Conservation (phyloP, 768 basidiomycete genomes). For the Trametes meyenii region DNA sequence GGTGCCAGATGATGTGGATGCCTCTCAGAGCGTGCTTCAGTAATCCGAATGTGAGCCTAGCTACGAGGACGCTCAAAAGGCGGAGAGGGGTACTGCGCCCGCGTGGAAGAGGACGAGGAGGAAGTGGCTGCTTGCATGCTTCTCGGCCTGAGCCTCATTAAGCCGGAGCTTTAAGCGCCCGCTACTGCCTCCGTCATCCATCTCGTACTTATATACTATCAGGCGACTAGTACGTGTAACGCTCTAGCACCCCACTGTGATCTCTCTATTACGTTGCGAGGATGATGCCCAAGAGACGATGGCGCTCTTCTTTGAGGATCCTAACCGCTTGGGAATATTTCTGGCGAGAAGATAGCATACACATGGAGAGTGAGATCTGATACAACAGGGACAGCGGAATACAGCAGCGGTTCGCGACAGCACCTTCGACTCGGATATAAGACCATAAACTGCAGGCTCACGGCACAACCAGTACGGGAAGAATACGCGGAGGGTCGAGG, state of each 20-base stretch:
- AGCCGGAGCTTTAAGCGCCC: not conserved
- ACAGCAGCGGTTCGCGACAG: constrained; percentile 15
- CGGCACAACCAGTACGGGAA: not conserved
- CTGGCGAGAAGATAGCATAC: not conserved
- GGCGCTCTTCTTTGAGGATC: too few species aligned
- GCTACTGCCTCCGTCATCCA: constrained; percentile 7
- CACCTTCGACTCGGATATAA: constrained; percentile 1
- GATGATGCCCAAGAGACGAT: too few species aligned
- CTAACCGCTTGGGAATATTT: too few species aligned
- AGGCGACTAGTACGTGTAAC: too few species aligned
- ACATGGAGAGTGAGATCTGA: not conserved
- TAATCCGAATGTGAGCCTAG: not conserved
- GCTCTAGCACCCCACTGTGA: not conserved
- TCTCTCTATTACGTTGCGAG: not conserved
- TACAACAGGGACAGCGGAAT: constrained; percentile 13
- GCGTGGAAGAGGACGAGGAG: constrained; percentile 2
- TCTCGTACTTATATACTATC: not conserved
- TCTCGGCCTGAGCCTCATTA: constrained; percentile 18
- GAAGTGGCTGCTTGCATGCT: constrained; percentile 16
- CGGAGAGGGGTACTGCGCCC: not conserved
- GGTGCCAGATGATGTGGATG: not conserved
- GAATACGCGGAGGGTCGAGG: not conserved
- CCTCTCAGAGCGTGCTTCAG: not conserved
- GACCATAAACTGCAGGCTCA: too few species aligned
- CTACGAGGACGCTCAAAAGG: not conserved